Evolutionary conservation across 2,329 filamentous ascomycete genomes (phyloP).

Genomic region (Aspergillus uvarum): DNA sequence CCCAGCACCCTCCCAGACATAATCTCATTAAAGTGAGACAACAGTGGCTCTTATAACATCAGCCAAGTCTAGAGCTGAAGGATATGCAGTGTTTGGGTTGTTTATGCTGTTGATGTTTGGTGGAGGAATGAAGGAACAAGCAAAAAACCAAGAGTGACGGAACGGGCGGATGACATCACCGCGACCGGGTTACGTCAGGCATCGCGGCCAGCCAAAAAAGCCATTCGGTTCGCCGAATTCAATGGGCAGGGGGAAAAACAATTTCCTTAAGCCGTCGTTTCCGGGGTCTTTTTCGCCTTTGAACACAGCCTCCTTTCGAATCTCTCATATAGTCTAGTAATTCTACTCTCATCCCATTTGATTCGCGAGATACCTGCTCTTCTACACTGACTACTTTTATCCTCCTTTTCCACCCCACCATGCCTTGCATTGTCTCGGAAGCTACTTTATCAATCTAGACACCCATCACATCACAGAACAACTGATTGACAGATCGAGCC

Average conservation of each 20-base stretch:
- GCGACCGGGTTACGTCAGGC: constrained; percentile 12
- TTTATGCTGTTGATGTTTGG: background rate
- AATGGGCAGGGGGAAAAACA: background rate
- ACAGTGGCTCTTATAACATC: background rate
- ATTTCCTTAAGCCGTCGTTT: constrained; percentile 1
- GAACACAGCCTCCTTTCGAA: no score
- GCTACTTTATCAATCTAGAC: constrained; percentile 5
- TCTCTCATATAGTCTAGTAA: background rate
- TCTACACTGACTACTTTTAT: background rate
- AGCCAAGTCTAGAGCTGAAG: background rate
- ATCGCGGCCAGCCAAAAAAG: background rate
- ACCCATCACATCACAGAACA: constrained; percentile 13
- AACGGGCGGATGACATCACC: constrained; percentile 13
- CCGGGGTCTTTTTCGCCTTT: background rate
- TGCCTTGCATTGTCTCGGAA: background rate
- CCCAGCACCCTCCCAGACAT: background rate
- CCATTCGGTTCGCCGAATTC: background rate
- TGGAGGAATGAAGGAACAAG: background rate
- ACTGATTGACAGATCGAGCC: constrained; percentile 3
- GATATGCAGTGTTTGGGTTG: background rate
- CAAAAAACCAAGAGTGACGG: background rate
- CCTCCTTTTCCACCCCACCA: constrained; percentile 1
- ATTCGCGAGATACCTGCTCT: background rate
- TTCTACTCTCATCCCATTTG: background rate
- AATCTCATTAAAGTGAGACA: background rate